phyloP scores from a whole-genome alignment of 2,329 filamentous ascomycete species.

The Curvularia lunata region DNA sequence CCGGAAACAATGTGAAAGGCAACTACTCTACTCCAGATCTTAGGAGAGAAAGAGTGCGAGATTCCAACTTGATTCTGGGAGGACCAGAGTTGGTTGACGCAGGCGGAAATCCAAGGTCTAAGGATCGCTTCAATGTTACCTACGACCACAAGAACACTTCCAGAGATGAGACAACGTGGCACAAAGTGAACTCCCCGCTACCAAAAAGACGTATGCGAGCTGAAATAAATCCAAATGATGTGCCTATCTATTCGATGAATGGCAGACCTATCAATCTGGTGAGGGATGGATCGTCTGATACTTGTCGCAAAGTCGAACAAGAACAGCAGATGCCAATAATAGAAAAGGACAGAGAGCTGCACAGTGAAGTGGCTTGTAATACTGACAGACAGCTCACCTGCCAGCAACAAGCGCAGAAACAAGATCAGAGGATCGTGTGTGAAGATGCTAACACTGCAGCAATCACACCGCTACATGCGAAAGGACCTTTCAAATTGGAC shows the following conservation, averaged over 20 bases:
- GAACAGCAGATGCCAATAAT: slow-evolving; percentile 1
- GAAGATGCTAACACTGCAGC: neutral
- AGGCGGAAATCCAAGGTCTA: neutral
- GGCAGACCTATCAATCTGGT: neutral
- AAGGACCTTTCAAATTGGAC: neutral
- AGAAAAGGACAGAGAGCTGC: neutral
- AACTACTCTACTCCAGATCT: neutral
- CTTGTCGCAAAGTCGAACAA: slow-evolving; percentile 8
- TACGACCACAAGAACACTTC: neutral
- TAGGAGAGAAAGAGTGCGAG: neutral
- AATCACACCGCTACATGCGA: neutral
- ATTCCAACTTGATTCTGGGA: neutral
- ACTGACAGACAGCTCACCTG: neutral
- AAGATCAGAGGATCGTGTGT: neutral
- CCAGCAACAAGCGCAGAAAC: neutral
- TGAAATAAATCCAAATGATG: neutral
- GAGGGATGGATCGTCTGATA: neutral
- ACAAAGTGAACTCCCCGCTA: neutral
- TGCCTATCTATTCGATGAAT: neutral
- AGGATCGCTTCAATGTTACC: neutral
- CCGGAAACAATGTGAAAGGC: neutral
- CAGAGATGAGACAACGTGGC: slow-evolving; percentile 8
- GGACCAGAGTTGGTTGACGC: neutral
- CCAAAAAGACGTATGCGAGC: neutral
- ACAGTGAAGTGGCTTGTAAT: neutral